These are phyloP conservation scores for Globisporangium spinosum DNA, from an alignment of 352 stramenopile genomes.

Conservation along the genomic window DNA sequence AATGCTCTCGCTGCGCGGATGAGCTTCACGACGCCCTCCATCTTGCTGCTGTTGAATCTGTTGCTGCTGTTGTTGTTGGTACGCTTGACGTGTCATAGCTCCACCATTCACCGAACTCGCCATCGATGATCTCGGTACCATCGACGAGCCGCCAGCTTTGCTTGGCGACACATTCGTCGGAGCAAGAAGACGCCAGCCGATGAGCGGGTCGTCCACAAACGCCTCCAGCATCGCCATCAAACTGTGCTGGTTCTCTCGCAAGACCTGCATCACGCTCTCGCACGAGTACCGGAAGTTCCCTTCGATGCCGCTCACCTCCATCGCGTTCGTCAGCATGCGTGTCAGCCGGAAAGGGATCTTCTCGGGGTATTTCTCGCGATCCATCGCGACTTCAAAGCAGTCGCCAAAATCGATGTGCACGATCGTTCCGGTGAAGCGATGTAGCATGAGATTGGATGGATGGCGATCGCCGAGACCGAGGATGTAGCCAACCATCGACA, in stretches of 20 bases:
- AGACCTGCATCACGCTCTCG: conserved; percentile 96
- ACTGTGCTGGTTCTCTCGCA: conserved; percentile 96
- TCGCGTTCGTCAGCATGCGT: conserved; percentile 98
- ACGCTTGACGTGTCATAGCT: not conserved
- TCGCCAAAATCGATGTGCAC: conserved; percentile 98
- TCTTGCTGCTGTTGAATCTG: conserved; percentile 7
- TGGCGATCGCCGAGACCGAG: conserved; percentile 98
- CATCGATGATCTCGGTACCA: conserved; percentile 30
- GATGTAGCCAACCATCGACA: conserved; percentile 99
- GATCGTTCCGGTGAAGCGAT: conserved; percentile 95
- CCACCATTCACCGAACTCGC: conserved; percentile 11
- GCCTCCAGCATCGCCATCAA: conserved; percentile 99
- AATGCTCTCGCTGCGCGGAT: conserved; percentile 52
- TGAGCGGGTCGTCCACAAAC: conserved; percentile 99
- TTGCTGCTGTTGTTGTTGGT: conserved; percentile 19
- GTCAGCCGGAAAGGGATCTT: conserved; percentile 99
- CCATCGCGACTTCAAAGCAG: conserved; percentile 98
- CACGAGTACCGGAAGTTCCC: conserved; percentile 98
- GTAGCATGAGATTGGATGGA: conserved; percentile 99
- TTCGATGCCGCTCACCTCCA: conserved; percentile 98
- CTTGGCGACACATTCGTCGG: conserved; percentile 57
- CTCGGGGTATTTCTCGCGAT: conserved; percentile 98
- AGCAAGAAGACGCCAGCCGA: conserved; percentile 93
- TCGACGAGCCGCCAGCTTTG: conserved; percentile 27
- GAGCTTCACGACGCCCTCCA: not conserved